phyloP scores from a whole-genome alignment of 495 filamentous ascomycete species.

The Aspergillus coremiiformis region DNA sequence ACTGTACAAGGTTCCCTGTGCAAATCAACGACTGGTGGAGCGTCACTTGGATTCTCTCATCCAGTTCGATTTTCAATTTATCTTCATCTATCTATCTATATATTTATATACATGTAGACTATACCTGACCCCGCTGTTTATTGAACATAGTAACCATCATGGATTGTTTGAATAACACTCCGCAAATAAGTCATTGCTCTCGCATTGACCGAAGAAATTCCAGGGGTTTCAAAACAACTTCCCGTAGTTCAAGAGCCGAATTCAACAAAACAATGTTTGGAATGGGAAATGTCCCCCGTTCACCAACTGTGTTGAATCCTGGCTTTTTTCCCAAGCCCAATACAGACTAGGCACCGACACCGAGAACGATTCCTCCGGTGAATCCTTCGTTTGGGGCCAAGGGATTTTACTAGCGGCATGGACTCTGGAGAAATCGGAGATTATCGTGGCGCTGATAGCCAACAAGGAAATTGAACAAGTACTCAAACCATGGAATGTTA shows the following conservation, averaged over 20 bases:
- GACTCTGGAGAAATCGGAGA: constrained; percentile 19
- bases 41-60: background rate
- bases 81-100: too few species aligned
- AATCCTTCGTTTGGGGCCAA: constrained; percentile 19
- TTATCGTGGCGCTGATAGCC: constrained; percentile 19
- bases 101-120: too few species aligned
- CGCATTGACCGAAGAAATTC: too few species aligned
- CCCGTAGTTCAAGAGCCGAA: background rate
- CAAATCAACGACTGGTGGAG: background rate
- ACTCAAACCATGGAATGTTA: too few species aligned
- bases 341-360: constrained; percentile 9
- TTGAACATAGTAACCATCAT: too few species aligned
- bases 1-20: background rate
- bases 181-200: too few species aligned
- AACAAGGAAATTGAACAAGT: constrained; percentile 8
- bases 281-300: constrained; percentile 22
- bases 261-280: background rate
- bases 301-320: too few species aligned
- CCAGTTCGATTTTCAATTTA: background rate
- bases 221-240: too few species aligned
- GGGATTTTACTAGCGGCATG: constrained; percentile 13
- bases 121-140: too few species aligned
- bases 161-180: too few species aligned
- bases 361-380: constrained; percentile 12
- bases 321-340: constrained; percentile 12